Evolutionary conservation across 2,329 filamentous ascomycete genomes (phyloP).

Genomic region (Monosporascus sp.): DNA sequence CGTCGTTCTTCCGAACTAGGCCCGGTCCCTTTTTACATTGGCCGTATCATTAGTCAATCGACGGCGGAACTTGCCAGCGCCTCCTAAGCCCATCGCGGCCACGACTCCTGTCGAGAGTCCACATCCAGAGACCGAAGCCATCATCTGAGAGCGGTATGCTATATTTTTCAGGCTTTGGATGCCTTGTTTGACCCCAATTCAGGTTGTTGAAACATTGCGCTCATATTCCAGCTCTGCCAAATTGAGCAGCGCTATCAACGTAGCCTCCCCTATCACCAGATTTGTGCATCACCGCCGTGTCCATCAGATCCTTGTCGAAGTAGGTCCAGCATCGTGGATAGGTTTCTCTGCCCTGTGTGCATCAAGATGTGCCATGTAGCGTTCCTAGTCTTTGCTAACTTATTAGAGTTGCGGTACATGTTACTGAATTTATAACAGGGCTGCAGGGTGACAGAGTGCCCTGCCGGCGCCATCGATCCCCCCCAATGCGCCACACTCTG

Average conservation of each 20-base stretch:
- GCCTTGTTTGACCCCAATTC: neutral
- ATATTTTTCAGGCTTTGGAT: neutral
- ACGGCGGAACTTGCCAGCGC: neutral
- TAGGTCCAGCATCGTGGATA: neutral
- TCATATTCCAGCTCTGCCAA: neutral
- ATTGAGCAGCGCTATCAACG: neutral
- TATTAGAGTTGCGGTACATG: too few species aligned
- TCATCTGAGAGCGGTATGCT: neutral
- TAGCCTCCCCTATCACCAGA: neutral
- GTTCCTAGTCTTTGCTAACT: neutral
- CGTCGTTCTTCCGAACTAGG: neutral
- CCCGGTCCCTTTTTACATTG: too few species aligned
- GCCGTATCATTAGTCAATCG: neutral
- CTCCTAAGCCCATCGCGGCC: neutral
- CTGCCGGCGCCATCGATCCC: neutral
- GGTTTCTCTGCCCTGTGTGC: neutral
- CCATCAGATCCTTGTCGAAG: neutral
- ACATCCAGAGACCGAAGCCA: neutral
- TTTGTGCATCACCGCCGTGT: neutral
- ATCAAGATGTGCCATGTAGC: neutral
- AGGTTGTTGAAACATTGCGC: neutral
- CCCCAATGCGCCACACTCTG: neutral
- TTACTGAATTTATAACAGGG: too few species aligned
- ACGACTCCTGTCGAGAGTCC: neutral
- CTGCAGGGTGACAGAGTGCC: neutral